Evolutionary conservation across 495 filamentous ascomycete genomes (phyloP), one percentile per base, ranked within the genome.

Genomic region (Aspergillus ostianus): DNA sequence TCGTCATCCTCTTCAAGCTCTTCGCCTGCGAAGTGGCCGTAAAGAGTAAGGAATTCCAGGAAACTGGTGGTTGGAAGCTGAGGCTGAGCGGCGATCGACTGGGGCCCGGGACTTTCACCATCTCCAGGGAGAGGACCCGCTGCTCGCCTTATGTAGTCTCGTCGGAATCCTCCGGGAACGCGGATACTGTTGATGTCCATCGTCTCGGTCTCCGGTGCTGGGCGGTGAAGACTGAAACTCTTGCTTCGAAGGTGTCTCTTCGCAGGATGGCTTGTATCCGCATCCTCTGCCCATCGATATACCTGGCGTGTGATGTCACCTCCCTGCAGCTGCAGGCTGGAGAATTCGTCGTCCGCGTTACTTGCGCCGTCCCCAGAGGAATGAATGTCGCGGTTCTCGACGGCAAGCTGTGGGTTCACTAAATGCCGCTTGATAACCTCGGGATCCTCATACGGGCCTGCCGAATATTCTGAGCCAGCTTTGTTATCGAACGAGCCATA

Each of bases 21-120:
- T 73, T 98, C 94, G 67, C 94, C 94, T 17, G 94, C 94, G 70
- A 98, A 98, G 75, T 98, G 95, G 4, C 95, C 94, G 64, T 97
- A 97, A 17, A 98, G 79, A 8, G 89, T 92, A 53, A 98, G 71
- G 64, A 98, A 98, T 69, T 98, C 95, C 48, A 97, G 84, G 66
- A 98, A 98, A 73, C 88, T 98, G 63, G 73, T 90, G 13, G 94
- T 95, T 48, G 97, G 84, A 17, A 96, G 76, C 53, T 84, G 86
- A 44, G 85, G 85, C 23, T 80, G 81, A 72, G 73, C 53, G 61
- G 65, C 53, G 68, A 67, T 70, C 69, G 60, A 73, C 71, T 58
- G 73, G 57, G 55, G 59, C 73, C 67, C 71, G 32, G 66, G 64
- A 41, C 72, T 82, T 29, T 82, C 70, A 5, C 72, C 70, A 60